Evolutionary conservation across 768 basidiomycete species (phyloP), one percentile per base, ranked within the genome.

Genomic region (Lentinula detonsa): DNA sequence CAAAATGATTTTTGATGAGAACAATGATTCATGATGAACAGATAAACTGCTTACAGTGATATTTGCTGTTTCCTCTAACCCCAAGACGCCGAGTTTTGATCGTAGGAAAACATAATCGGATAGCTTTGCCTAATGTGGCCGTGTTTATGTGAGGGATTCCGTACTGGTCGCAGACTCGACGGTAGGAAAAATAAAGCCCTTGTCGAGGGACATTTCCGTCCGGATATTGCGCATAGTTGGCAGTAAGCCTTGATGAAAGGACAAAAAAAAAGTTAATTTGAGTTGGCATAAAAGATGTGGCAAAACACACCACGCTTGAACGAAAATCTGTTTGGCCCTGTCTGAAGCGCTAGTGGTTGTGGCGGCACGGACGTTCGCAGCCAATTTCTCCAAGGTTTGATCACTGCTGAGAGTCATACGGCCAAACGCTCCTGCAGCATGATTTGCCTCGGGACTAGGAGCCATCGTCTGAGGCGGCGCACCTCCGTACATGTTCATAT

Each of bases 81-180:
- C 95, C 95, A 62, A 97, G 75, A 61, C 95, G 88, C 66, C 95
- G 82, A 55, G 95, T 96, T 83, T 94, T 95, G 81, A 97, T 95
- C 64, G 90, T 91, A 53, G 92, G 92, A 76, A 94, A 97, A 72
- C 93, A 95, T 59, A 91, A 83, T 64, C 93, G 83, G 69, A 97
- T 94, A 50, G 94, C 93, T 74, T 97, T 97, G 63, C 95, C 95
- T 67, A 97, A 82, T 1, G 94, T 94, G 65, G 95, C 95, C 40
- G 94, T 93, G 79, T 95, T 97, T 78, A 96, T 93, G 70, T 95
- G 92, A 57, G 91, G 91, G 63, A 95, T 91, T 56, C 90, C 90
- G 75, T 95, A 93, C 74, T 93, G 90, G 76, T 94, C 91, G 74
- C 92, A 95, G 60, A 95, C 87, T 59, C 92, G 81, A 63, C 90